Evolutionary conservation across 2,329 filamentous ascomycete species (phyloP).

Genomic region (Sclerotinia minor): DNA sequence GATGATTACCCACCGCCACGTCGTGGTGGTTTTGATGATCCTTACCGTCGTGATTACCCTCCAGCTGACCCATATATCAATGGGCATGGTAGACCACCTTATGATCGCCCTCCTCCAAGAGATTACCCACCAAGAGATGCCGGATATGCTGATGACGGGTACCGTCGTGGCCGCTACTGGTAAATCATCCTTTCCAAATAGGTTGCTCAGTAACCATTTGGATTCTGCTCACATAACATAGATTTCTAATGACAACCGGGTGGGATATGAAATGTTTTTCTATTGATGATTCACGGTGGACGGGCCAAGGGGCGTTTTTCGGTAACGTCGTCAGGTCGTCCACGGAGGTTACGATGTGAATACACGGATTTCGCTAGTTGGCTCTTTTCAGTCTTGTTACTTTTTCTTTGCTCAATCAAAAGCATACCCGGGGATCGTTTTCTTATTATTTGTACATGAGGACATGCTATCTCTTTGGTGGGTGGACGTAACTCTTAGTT

Average conservation of each 20-base stretch:
- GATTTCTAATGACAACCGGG: conserved; percentile 26
- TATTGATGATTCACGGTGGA: conserved; percentile 25
- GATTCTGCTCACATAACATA: conserved; percentile 29
- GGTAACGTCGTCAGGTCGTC: conserved; percentile 23
- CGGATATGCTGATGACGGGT: conserved; percentile 39
- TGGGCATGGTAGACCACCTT: conserved; percentile 50
- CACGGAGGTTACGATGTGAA: conserved; percentile 25
- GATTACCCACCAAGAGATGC: conserved; percentile 42
- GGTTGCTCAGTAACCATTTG: conserved; percentile 19
- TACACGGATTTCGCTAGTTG: conserved; percentile 24
- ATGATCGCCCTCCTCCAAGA: conserved; percentile 49
- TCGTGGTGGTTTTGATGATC: conserved; percentile 72
- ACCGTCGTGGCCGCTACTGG: conserved; percentile 40
- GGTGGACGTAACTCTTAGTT: not conserved
- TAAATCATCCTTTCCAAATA: conserved; percentile 30
- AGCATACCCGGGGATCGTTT: conserved; percentile 21
- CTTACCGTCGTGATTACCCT: conserved; percentile 69
- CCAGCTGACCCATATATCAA: conserved; percentile 57
- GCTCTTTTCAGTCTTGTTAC: conserved; percentile 21
- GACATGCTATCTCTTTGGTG: conserved; percentile 12
- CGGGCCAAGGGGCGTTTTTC: conserved; percentile 24
- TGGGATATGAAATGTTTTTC: conserved; percentile 25
- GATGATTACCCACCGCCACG: conserved; percentile 75
- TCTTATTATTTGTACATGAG: conserved; percentile 15
- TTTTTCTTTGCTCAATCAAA: conserved; percentile 22